A percentile compares a stretch with the other conserved stretches of the same genome.
phyloP scores from a whole-genome alignment of 805 yeast species.

The Teunomyces funiuensis region DNA sequence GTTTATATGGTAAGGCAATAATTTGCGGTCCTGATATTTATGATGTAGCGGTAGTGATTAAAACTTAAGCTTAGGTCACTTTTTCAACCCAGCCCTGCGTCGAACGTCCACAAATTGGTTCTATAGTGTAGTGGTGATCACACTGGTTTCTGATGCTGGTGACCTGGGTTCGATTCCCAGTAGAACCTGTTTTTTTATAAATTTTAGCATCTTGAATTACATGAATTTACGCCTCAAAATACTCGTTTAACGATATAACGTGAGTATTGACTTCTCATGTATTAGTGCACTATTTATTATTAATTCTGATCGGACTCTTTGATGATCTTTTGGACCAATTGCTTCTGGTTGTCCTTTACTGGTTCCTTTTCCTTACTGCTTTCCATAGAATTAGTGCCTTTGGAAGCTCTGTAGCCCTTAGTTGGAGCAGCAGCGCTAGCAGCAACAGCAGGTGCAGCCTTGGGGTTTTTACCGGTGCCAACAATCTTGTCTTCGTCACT shows the following conservation, averaged over 20 bases:
- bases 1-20: not conserved
- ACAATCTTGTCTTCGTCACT: conserved; percentile 33
- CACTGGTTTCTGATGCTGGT: conserved; percentile 36
- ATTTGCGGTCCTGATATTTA: not conserved
- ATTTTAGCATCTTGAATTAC: too few relatives aligned
- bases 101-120: too few relatives aligned
- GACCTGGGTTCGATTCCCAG: conserved; percentile 38
- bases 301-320: not conserved
- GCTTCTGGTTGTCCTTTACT: not conserved
- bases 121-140: conserved; percentile 35
- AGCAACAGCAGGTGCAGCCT: not conserved
- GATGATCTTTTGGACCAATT: not conserved
- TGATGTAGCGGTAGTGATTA: not conserved
- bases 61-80: not conserved
- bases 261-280: too few relatives aligned
- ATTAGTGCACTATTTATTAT: not conserved
- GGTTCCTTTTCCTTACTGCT: not conserved
- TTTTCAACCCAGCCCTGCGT: not conserved
- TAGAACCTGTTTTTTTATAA: conserved; percentile 19
- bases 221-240: too few relatives aligned
- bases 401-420: conserved; percentile 15
- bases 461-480: conserved; percentile 19
- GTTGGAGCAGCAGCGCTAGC: conserved; percentile 1
- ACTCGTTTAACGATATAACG: too few relatives aligned
- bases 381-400: not conserved